Percentiles rank a stretch among this genome's conserved stretches.
Conservation (phyloP, 768 basidiomycete species). For the Rhizopogon roseolus region DNA sequence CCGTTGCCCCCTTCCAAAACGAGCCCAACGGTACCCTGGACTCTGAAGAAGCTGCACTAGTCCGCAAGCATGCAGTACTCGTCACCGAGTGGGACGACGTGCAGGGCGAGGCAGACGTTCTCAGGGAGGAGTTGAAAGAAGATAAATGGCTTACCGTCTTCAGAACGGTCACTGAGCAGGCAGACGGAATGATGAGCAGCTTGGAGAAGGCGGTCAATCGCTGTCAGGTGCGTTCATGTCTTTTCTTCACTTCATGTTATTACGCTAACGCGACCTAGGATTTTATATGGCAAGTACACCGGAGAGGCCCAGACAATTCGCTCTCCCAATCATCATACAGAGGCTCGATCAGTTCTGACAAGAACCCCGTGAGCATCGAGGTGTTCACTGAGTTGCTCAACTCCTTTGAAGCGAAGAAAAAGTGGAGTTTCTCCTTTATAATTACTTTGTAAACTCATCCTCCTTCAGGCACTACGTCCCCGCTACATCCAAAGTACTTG, state of each 20-base stretch:
- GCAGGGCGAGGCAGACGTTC: conserved; percentile 71
- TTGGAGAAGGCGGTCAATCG: conserved; percentile 90
- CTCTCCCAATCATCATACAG: conserved; percentile 36
- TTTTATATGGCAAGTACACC: conserved; percentile 81
- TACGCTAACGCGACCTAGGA: conserved; percentile 42
- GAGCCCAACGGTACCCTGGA: conserved; percentile 43
- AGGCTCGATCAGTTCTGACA: conserved; percentile 45
- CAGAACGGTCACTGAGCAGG: conserved; percentile 89
- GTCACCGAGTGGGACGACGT: conserved; percentile 77
- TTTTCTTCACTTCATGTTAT: conserved; percentile 3
- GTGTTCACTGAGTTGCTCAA: conserved; percentile 63
- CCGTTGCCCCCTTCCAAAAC: conserved; percentile 55
- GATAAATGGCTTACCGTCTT: conserved; percentile 97
- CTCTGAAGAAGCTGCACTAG: conserved; percentile 35
- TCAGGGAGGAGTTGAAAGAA: conserved; percentile 92
- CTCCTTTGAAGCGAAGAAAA: conserved; percentile 85
- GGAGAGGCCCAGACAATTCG: conserved; percentile 44
- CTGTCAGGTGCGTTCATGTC: conserved; percentile 62
- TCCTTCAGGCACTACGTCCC: conserved; percentile 84
- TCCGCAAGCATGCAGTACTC: conserved; percentile 73
- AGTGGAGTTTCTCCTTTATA: conserved; percentile 40
- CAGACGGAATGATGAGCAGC: conserved; percentile 96
- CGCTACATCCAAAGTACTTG: conserved; percentile 85
- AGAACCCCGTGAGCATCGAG: conserved; percentile 50
- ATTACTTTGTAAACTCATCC: conserved; percentile 9